Percentiles rank a stretch among this genome's conserved stretches.
phyloP scores from a whole-genome alignment of 192 early-diverging fungal species.

The Pilaira anomala region DNA sequence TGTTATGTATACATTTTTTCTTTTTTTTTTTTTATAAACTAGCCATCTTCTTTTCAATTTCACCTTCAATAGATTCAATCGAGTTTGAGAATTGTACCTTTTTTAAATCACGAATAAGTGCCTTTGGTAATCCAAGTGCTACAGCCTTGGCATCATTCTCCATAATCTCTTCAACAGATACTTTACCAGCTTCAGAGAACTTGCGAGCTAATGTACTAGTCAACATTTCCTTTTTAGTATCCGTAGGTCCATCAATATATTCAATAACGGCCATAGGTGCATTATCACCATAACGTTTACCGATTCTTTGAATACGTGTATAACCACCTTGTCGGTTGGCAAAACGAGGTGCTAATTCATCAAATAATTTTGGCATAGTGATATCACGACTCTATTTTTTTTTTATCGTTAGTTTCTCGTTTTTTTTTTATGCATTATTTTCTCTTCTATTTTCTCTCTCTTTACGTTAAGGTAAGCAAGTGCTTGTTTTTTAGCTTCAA shows the following conservation, averaged over 20 bases:
- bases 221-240: conserved; percentile 58
- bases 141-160: conserved; percentile 17
- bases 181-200: conserved; percentile 5
- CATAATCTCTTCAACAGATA: conserved; percentile 23
- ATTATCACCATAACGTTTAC: conserved; percentile 75
- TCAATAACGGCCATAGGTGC: conserved; percentile 91
- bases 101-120: conserved; percentile 32
- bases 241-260: conserved; percentile 80
- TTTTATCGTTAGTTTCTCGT: neutral
- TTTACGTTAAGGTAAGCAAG: conserved; percentile 53
- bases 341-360: conserved; percentile 82
- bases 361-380: conserved; percentile 79
- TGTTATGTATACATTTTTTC: too few species aligned
- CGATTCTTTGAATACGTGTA: conserved; percentile 80
- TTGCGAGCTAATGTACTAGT: conserved; percentile 44
- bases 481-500: conserved; percentile 58
- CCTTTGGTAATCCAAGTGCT: conserved; percentile 14
- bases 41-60: conserved; percentile 21
- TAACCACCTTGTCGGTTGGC: conserved; percentile 77
- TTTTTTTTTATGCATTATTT: neutral
- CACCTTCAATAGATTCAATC: conserved; percentile 13
- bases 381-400: conserved; percentile 57
- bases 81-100: conserved; percentile 31
- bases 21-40: neutral
- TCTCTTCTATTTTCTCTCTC: neutral